Percentiles rank a stretch among this genome's conserved stretches.
These are phyloP conservation scores for Trichoderma endophyticum DNA, from an alignment of 2,329 filamentous ascomycete species.

Conservation along the genomic window DNA sequence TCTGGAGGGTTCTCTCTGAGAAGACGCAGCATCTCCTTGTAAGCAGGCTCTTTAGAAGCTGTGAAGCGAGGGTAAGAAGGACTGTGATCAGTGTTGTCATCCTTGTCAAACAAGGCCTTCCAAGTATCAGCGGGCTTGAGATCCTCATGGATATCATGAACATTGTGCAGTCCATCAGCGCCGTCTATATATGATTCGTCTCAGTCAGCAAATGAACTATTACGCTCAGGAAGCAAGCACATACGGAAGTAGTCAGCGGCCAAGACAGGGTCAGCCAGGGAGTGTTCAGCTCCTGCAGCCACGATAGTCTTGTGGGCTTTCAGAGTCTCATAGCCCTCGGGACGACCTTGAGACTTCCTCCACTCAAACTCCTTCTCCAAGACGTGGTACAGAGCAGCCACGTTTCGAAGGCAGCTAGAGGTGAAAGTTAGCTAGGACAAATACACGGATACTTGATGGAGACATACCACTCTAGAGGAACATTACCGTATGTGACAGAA, in stretches of 20 bases:
- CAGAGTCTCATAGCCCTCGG: conserved; percentile 70
- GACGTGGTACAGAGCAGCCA: conserved; percentile 85
- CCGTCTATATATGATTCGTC: conserved; percentile 54
- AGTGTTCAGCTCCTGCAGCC: conserved; percentile 81
- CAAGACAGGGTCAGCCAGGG: conserved; percentile 77
- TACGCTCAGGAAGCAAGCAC: conserved; percentile 31
- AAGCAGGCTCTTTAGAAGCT: conserved; percentile 68
- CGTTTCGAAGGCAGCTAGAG: conserved; percentile 76
- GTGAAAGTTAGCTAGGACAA: neutral
- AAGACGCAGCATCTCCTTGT: conserved; percentile 86
- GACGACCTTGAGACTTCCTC: conserved; percentile 66
- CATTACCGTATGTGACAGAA: conserved; percentile 91
- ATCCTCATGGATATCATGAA: conserved; percentile 71
- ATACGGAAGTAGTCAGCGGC: conserved; percentile 84
- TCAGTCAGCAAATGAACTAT: neutral
- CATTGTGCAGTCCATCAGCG: conserved; percentile 70
- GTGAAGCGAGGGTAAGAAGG: conserved; percentile 63
- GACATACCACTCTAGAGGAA: conserved; percentile 73
- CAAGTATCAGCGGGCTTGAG: conserved; percentile 71
- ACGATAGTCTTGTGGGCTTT: conserved; percentile 74
- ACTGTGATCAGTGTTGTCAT: conserved; percentile 38
- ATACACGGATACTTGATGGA: neutral
- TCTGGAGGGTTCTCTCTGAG: conserved; percentile 76
- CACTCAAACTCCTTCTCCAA: conserved; percentile 85
- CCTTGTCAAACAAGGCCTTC: conserved; percentile 59